Base-by-base conservation (phyloP, 768 basidiomycete species). In the Gautieria morchelliformis region DNA sequence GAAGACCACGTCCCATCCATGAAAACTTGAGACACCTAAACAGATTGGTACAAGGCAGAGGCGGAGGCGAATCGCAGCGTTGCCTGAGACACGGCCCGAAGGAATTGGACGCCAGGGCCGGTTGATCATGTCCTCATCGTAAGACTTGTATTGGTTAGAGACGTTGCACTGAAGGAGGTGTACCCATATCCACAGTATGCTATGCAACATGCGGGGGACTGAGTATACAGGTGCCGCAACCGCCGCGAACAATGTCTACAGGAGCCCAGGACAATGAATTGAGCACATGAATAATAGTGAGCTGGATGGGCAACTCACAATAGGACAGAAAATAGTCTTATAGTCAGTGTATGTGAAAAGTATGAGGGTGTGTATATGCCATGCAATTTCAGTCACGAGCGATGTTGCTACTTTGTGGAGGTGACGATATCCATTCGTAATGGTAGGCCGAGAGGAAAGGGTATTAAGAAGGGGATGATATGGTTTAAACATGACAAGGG, bases 31-130 rank as follows among this genome's bases (percentile, higher is more conserved):
- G 39, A 22, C 14, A 39, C 51, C 8, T 10, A 54, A 48, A 47
- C 59, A 60, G 35, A 52, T 33, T 1, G 22, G 32, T 17, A 52
- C 32, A 5, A 46, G 20, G 20, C 35, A 57, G 45, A 39, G 49
- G 14, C 32, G 30, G 20, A 53, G 37, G 11, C 40, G 56, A n/a
- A 17, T 12, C 14, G 42, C 37, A 24, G 56, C 39, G 59, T 40
- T 20, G 58, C 56, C 37, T 63, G 62, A 27, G 40, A 72, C 65
- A 6, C 66, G 65, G 10, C 63, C 63, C 0, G 71, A 49, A 1
- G 70, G 70, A 27, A 72, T 59, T 5, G 71, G 71, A 15, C 71
- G 58, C 53, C 64, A 64, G 3, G 68, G 67, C 39, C 69, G 66
- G 58, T 71, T 72, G 1, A 62, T 35, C 1, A 40, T 39, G 41